These are phyloP conservation scores for Tulasnella sp. DNA, from an alignment of 768 basidiomycete species.

Conservation along the genomic window DNA sequence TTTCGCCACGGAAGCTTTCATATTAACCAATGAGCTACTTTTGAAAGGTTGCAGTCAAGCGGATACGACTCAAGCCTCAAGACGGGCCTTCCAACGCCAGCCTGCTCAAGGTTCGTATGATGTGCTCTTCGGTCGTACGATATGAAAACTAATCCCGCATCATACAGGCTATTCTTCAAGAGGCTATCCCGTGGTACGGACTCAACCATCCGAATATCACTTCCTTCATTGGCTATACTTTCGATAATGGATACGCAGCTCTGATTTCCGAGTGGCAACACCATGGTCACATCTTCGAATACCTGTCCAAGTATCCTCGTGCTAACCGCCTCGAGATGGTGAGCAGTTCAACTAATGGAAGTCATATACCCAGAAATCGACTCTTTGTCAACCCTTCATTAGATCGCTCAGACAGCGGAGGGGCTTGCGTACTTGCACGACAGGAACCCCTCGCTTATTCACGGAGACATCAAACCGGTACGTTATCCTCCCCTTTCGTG, in stretches of 20 bases:
- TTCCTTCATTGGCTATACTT: not conserved
- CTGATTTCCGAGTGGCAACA: not conserved
- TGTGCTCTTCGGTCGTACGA: not conserved
- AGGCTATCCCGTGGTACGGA: not conserved
- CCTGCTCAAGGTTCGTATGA: not conserved
- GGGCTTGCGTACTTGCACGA: constrained; percentile 1
- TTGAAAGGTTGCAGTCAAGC: constrained; percentile 3
- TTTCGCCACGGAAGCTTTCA: not conserved
- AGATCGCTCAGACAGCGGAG: not conserved
- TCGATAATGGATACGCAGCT: not conserved
- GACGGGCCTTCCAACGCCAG: not conserved
- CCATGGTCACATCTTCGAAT: not conserved
- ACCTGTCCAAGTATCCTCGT: not conserved
- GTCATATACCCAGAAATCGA: not conserved
- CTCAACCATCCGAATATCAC: not conserved
- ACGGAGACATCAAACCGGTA: not conserved
- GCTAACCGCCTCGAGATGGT: constrained; percentile 3
- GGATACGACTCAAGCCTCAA: constrained; percentile 1
- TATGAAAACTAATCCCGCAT: not conserved
- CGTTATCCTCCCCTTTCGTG: not conserved
- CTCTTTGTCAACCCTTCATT: not conserved
- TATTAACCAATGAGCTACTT: not conserved
- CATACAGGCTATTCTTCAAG: not conserved
- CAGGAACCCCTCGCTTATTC: not conserved
- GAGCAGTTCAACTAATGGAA: not conserved